Evolutionary conservation across 2,329 filamentous ascomycete genomes (phyloP), one percentile per base, ranked within the genome.

Genomic region (Hyphodiscus sp.): DNA sequence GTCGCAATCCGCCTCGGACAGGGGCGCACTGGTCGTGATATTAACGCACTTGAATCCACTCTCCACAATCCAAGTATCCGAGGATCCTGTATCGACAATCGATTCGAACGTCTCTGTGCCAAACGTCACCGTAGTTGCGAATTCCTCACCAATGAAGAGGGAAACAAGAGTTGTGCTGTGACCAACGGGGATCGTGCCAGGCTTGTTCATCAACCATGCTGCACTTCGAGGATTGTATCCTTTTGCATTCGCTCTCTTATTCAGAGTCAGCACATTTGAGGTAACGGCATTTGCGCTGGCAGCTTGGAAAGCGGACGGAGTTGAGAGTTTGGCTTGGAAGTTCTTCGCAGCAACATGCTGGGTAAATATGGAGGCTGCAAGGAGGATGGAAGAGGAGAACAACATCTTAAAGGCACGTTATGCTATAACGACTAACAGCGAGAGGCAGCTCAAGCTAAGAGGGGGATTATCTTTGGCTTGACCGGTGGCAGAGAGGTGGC

Each of bases 61-160:
- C 20, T 66, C 55, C 13, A 70, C 67, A 0, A 76, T 60, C 72
- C 74, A 77, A 1, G 73, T 75, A 54, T 78, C 75, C 48, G 68
- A 71, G 51, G 71, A 74, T 19, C 74, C 75, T 1, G 74, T 76
- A 53, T 78, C 75, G 47, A 77, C 64, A 11, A 74, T 67, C 2
- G 70, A 60, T 1, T 68, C 52, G 52, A 76, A 67, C 1, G 60
- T 66, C 47, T 71, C 59, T 11, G 58, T 61, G 9, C 68, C 69
- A 41, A 73, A 54, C 3, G 47, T 56, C 9, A 68, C 61, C 20
- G 58, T 41, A 13, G 54, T 54, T n/a, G 46, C 47, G 26, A 53
- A 53, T 41, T 50, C 42, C 13, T 55, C 13, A 11, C 53, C 53
- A 16, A 26, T 29, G 15, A 41, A 26, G 1, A 55, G 41, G 29